Conservation (phyloP, 129 eudicot species). For the Lactuca sativa region DNA sequence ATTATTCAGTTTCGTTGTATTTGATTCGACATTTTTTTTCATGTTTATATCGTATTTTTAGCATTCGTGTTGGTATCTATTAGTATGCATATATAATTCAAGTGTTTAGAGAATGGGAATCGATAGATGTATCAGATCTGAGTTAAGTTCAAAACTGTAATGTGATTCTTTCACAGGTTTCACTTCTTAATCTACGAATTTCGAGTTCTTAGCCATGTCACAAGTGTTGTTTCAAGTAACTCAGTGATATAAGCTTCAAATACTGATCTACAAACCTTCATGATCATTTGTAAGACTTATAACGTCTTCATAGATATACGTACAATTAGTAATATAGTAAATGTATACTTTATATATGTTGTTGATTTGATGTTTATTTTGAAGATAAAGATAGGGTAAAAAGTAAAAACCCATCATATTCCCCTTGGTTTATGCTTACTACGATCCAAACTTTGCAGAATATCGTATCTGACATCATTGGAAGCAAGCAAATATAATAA, state of each 20-base stretch:
- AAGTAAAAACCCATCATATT: constrained; percentile 15
- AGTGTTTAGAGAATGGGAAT: background rate
- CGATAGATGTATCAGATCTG: background rate
- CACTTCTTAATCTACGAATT: background rate
- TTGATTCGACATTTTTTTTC: background rate
- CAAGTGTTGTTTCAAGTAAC: no score
- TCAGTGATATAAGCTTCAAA: background rate
- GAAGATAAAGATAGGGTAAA: background rate
- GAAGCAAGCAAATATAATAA: constrained; percentile 1
- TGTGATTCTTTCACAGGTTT: background rate
- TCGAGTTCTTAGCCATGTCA: background rate
- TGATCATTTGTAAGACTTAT: background rate
- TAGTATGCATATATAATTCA: no score
- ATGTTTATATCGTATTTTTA: background rate
- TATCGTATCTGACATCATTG: constrained; percentile 19
- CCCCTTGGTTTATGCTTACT: constrained; percentile 24
- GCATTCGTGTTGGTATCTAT: background rate
- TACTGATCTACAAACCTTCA: background rate
- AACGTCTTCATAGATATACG: no score
- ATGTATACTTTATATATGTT: background rate
- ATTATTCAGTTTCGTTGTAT: background rate
- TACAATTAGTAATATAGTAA: background rate
- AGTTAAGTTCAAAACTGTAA: background rate
- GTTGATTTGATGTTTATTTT: constrained; percentile 4
- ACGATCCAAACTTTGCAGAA: constrained; percentile 32